Percentiles rank a stretch among this genome's conserved stretches.
These are phyloP conservation scores for Mycena venus DNA, from an alignment of 768 basidiomycete genomes.

Conservation along the genomic window DNA sequence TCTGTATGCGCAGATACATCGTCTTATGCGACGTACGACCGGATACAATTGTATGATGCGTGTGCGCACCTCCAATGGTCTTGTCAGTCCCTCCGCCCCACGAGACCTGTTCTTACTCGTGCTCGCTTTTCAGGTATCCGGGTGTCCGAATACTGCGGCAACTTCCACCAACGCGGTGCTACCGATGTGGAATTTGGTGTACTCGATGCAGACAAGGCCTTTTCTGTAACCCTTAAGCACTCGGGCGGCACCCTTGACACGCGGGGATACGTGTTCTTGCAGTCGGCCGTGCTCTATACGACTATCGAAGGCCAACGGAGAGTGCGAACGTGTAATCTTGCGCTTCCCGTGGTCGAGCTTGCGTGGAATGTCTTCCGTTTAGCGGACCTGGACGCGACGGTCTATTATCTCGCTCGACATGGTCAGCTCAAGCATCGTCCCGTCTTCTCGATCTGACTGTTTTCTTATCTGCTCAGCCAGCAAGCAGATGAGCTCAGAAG, in stretches of 20 bases:
- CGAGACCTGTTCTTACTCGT: slow-evolving; percentile 7
- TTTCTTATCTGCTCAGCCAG: slow-evolving; percentile 68
- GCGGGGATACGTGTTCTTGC: slow-evolving; percentile 81
- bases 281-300: slow-evolving; percentile 92
- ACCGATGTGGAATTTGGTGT: slow-evolving; percentile 85
- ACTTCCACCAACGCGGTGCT: slow-evolving; percentile 74
- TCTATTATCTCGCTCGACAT: slow-evolving; percentile 81
- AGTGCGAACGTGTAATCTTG: slow-evolving; percentile 90
- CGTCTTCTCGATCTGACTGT: neutral
- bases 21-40: slow-evolving; percentile 76
- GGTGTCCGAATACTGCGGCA: slow-evolving; percentile 76
- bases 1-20: slow-evolving; percentile 81
- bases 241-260: slow-evolving; percentile 73
- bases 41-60: slow-evolving; percentile 86
- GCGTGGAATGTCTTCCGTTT: slow-evolving; percentile 94
- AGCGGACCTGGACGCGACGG: slow-evolving; percentile 90
- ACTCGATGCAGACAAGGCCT: slow-evolving; percentile 85
- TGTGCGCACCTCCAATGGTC: slow-evolving; percentile 90
- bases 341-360: slow-evolving; percentile 81
- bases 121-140: slow-evolving; percentile 64
- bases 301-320: slow-evolving; percentile 80
- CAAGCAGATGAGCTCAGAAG: slow-evolving; percentile 67
- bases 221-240: slow-evolving; percentile 84
- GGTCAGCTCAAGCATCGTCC: slow-evolving; percentile 60
- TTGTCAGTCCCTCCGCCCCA: slow-evolving; percentile 31